Base-by-base conservation (phyloP, 2,329 filamentous ascomycete genomes). In the Lojkania enalia region DNA sequence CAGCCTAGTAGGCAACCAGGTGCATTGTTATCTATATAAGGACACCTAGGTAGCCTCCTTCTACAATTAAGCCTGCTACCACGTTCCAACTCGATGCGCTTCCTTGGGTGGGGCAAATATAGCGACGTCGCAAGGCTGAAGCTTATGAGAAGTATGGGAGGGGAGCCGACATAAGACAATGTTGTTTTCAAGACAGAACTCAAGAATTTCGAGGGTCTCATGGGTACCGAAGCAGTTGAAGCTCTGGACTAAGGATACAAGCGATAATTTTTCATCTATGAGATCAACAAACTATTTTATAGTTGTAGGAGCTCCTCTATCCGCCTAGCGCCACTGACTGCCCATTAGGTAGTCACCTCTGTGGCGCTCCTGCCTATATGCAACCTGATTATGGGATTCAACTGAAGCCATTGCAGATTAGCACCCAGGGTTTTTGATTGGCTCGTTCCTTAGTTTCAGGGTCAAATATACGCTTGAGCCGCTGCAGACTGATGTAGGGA, bases 381-480 rank as follows among this genome's bases (percentile, higher is more conserved):
- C n/a, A n/a, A n/a, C n/a, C n/a, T n/a, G n/a, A n/a, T n/a, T n/a
- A n/a, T n/a, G n/a, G n/a, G n/a, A n/a, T n/a, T n/a, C n/a, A n/a
- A n/a, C n/a, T n/a, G n/a, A 40, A 40, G 23, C 38, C 38, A 19
- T 40, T 27, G 19, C n/a, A 32, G 15, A 70, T 67, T 23, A 70
- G 53, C 2, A 70, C 40, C 1, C 62, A 58, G 42, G 53, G 63
- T 44, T 55, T 61, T 14, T 51, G 20, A 27, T 61, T 49, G 29
- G 59, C 63, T 35, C 39, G 49, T 36, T 40, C 48, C 14, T 53
- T 60, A 5, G 63, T 70, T 48, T 61, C 30, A n/a, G 60, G 63
- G 51, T 70, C 43, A 50, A 70, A 70, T 4, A 70, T 48, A 45
- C 44, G 49, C 43, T 51, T 58, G 14, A 69, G 49, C 67, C 54